Evolutionary conservation across 2,329 filamentous ascomycete genomes (phyloP).

Genomic region (Byssochlamys sp.): DNA sequence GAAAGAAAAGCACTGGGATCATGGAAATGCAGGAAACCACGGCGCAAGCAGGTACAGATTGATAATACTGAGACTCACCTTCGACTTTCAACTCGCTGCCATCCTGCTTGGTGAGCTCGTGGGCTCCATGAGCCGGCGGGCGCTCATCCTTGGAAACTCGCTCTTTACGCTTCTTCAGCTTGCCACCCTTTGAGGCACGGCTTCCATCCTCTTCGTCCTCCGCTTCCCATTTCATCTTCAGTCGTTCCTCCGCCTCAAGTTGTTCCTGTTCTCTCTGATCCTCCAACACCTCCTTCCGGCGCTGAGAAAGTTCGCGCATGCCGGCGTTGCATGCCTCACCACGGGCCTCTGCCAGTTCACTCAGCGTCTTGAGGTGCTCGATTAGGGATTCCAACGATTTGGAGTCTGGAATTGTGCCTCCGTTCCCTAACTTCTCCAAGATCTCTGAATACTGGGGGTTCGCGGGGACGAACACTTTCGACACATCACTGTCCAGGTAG

Average conservation of each 20-base stretch:
- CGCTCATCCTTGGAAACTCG: conserved; percentile 54
- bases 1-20: background rate
- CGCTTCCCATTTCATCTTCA: conserved; percentile 35
- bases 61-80: background rate
- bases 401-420: conserved; percentile 39
- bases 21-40: background rate
- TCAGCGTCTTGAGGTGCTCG: conserved; percentile 46
- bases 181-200: conserved; percentile 46
- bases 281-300: conserved; percentile 48
- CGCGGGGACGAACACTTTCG: conserved; percentile 39
- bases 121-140: conserved; percentile 52
- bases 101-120: conserved; percentile 55
- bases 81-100: conserved; percentile 40
- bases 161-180: conserved; percentile 73
- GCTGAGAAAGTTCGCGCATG: conserved; percentile 50
- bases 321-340: conserved; percentile 50
- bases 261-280: conserved; percentile 42
- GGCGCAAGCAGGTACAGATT: background rate
- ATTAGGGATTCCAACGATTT: conserved; percentile 42
- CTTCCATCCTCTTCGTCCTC: conserved; percentile 36
- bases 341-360: conserved; percentile 48
- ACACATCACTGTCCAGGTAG: conserved; percentile 47
- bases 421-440: conserved; percentile 45
- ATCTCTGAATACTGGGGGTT: conserved; percentile 49
- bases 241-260: conserved; percentile 40